Percentiles rank a stretch among this genome's conserved stretches.
These are phyloP conservation scores for Plasmodium blacklocki DNA, from an alignment of 169 alveolate species.

Conservation along the genomic window DNA sequence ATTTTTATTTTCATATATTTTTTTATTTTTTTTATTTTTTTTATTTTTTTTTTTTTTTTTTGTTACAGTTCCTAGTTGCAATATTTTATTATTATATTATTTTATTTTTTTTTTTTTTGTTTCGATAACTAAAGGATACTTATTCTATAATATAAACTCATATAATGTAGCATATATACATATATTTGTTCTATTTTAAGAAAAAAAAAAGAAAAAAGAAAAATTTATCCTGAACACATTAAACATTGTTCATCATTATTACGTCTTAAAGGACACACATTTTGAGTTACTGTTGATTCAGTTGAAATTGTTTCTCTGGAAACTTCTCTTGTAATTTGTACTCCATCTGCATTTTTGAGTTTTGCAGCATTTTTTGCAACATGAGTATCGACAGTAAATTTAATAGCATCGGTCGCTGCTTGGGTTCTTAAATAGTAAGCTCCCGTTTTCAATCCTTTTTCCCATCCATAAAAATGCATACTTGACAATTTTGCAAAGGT, in stretches of 20 bases:
- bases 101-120: neutral
- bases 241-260: constrained; percentile 82
- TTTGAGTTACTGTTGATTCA: constrained; percentile 58
- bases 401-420: constrained; percentile 98
- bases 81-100: neutral
- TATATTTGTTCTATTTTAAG: neutral
- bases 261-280: constrained; percentile 55
- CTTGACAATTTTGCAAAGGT: constrained; percentile 96
- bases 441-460: constrained; percentile 98
- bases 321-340: constrained; percentile 69
- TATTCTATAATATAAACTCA: neutral
- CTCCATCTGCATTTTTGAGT: constrained; percentile 39
- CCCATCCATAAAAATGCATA: constrained; percentile 99
- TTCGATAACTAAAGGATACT: neutral
- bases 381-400: constrained; percentile 96
- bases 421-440: constrained; percentile 97
- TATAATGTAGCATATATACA: constrained; percentile 10
- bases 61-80: neutral
- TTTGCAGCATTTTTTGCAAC: constrained; percentile 83
- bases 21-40: neutral
- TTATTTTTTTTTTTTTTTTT: neutral
- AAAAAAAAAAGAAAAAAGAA: neutral
- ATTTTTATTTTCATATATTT: too few relatives aligned
- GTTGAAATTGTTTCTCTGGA: constrained; percentile 77
- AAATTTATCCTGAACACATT: constrained; percentile 84